Conservation (phyloP, 768 basidiomycete species). For the Agaricus subrufescens region DNA sequence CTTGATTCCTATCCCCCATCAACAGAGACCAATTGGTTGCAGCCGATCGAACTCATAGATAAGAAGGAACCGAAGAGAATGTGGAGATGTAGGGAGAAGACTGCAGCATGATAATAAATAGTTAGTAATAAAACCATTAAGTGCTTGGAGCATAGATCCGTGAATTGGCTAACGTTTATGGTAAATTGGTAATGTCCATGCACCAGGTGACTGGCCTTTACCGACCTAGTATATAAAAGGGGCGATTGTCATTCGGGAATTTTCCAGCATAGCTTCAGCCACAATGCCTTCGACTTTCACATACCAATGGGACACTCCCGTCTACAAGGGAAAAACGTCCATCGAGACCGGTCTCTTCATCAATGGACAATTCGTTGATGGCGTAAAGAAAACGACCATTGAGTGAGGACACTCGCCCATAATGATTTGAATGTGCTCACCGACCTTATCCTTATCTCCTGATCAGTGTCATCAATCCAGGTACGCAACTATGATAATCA, state of each 20-base stretch:
- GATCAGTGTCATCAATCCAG: constrained; percentile 52
- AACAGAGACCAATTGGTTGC: too few species aligned
- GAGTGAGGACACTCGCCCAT: constrained; percentile 40
- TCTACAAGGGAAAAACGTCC: constrained; percentile 53
- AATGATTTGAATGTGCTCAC: neutral
- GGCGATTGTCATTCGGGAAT: neutral
- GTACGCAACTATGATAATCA: constrained; percentile 18
- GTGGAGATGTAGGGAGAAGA: too few species aligned
- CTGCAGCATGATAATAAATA: too few species aligned
- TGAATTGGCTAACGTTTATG: too few species aligned
- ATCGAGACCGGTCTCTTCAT: constrained; percentile 74
- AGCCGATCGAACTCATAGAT: too few species aligned
- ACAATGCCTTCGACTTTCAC: constrained; percentile 31
- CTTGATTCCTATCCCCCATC: too few species aligned
- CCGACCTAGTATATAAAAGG: too few species aligned
- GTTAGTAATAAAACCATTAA: too few species aligned
- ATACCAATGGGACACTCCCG: constrained; percentile 47
- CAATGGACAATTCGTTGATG: constrained; percentile 61
- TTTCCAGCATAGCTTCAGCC: neutral
- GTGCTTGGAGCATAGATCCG: too few species aligned
- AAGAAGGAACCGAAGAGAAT: too few species aligned
- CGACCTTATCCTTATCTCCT: constrained; percentile 9
- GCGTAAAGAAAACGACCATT: constrained; percentile 47
- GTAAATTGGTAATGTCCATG: too few species aligned
- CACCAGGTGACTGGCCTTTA: too few species aligned